These are phyloP conservation scores for Coniella vitis DNA, from an alignment of 2,329 filamentous ascomycete genomes.

Conservation along the genomic window DNA sequence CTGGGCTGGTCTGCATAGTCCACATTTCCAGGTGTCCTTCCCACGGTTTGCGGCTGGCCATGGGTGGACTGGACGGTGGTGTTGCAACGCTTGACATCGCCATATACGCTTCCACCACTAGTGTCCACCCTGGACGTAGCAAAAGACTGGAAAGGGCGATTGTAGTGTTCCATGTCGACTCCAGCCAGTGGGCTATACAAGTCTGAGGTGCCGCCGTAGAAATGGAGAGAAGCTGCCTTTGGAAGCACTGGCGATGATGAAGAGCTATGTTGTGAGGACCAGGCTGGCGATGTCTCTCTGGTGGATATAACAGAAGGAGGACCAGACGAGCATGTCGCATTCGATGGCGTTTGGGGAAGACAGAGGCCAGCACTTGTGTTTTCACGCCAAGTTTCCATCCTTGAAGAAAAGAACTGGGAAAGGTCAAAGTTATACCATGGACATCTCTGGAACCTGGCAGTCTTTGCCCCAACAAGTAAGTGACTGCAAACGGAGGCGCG, in stretches of 20 bases:
- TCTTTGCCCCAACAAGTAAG: conserved; percentile 2
- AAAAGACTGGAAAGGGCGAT: background rate
- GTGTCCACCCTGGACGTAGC: no score
- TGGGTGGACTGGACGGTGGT: background rate
- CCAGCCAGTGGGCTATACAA: background rate
- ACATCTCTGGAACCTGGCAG: conserved; percentile 1
- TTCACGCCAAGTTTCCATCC: conserved; percentile 1
- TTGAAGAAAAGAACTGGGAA: background rate
- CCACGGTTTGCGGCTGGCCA: background rate
- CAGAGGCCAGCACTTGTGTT: background rate
- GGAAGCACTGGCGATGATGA: background rate
- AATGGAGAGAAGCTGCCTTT: background rate
- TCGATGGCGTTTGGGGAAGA: conserved; percentile 2
- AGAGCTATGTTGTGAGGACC: conserved; percentile 3
- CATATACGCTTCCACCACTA: no score
- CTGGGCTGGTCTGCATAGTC: background rate
- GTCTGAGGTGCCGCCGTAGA: background rate
- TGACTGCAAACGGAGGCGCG: conserved; percentile 25
- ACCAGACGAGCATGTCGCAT: conserved; percentile 5
- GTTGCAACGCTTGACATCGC: background rate
- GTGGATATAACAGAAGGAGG: conserved; percentile 8
- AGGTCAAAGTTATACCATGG: background rate
- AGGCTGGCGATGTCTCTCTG: conserved; percentile 14
- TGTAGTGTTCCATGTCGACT: background rate
- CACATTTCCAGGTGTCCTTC: background rate